phyloP scores from a whole-genome alignment of 139 green algal genomes.

The Chlamydomonas incerta region DNA sequence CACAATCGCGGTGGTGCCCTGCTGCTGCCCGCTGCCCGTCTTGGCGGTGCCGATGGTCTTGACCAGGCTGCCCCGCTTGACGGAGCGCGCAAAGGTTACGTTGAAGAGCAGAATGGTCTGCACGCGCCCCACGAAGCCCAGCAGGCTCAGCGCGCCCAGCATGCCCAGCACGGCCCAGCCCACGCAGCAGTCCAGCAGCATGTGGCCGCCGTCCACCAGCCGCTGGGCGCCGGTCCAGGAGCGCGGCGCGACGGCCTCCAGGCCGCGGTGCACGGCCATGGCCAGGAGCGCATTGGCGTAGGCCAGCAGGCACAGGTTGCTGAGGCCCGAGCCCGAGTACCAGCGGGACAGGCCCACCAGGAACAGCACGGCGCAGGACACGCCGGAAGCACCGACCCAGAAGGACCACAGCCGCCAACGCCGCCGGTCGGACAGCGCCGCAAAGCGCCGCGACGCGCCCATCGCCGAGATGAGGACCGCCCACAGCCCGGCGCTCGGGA shows the following conservation, averaged over 20 bases:
- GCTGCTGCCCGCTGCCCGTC: constrained; percentile 16
- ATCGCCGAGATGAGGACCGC: neutral
- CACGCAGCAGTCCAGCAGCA: neutral
- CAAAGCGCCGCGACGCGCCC: neutral
- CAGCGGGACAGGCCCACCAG: constrained; percentile 19
- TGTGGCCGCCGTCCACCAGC: constrained; percentile 44
- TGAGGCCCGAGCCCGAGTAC: constrained; percentile 33
- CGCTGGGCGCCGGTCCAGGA: neutral
- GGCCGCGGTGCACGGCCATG: constrained; percentile 16
- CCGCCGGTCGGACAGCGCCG: neutral
- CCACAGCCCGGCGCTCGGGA: constrained; percentile 36
- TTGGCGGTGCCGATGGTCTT: constrained; percentile 34
- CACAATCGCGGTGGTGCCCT: neutral
- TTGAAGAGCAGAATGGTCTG: constrained; percentile 52
- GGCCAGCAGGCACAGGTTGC: constrained; percentile 53
- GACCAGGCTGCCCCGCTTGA: constrained; percentile 24
- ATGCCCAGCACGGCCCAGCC: constrained; percentile 35
- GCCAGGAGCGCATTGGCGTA: constrained; percentile 56
- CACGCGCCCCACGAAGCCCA: constrained; percentile 34
- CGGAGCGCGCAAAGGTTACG: constrained; percentile 25
- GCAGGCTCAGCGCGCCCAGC: constrained; percentile 37
- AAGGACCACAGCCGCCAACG: constrained; percentile 39
- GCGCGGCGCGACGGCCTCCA: constrained; percentile 15
- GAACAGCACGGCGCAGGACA: constrained; percentile 5
- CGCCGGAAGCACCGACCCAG: constrained; percentile 12